A percentile compares a stretch with the other conserved stretches of the same genome.
These are phyloP conservation scores for Annulohypoxylon truncatum DNA, from an alignment of 2,329 filamentous ascomycete species.

Conservation along the genomic window DNA sequence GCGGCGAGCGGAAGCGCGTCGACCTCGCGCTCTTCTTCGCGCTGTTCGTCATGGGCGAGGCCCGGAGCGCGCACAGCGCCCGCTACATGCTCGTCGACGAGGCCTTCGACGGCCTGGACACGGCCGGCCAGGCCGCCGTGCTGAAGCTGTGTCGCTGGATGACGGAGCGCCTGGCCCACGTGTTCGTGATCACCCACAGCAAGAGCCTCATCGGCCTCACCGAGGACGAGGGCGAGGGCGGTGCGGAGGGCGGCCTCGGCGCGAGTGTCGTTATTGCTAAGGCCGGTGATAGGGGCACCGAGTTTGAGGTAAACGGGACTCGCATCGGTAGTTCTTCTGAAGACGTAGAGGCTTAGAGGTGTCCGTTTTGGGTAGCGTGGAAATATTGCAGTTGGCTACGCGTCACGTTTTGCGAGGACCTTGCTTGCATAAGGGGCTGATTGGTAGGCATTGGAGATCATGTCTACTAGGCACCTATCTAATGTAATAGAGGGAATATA, in stretches of 20 bases:
- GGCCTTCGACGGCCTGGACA: conserved; percentile 51
- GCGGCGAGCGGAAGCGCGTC: conserved; percentile 52
- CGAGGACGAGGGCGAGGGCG: background rate
- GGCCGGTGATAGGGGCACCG: background rate
- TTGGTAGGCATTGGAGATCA: background rate
- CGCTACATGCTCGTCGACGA: conserved; percentile 52
- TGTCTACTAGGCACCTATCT: background rate
- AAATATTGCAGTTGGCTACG: background rate
- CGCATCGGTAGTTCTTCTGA: background rate
- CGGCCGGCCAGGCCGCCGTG: conserved; percentile 46
- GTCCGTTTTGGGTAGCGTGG: background rate
- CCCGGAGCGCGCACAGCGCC: conserved; percentile 47
- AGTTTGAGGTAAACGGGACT: background rate
- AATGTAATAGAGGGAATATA: background rate
- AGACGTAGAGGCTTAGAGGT: background rate
- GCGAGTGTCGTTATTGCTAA: background rate
- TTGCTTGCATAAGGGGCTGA: background rate
- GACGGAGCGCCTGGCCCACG: conserved; percentile 35
- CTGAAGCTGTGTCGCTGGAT: conserved; percentile 41
- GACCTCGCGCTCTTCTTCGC: conserved; percentile 53
- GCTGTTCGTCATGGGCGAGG: conserved; percentile 46
- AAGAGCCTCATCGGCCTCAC: conserved; percentile 6
- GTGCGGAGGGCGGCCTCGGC: background rate
- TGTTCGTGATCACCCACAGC: conserved; percentile 47
- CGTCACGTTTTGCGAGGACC: background rate